Evolutionary conservation across 2,329 filamentous ascomycete genomes (phyloP), one percentile per base, ranked within the genome.

Genomic region (Ophiostoma pallidulum): DNA sequence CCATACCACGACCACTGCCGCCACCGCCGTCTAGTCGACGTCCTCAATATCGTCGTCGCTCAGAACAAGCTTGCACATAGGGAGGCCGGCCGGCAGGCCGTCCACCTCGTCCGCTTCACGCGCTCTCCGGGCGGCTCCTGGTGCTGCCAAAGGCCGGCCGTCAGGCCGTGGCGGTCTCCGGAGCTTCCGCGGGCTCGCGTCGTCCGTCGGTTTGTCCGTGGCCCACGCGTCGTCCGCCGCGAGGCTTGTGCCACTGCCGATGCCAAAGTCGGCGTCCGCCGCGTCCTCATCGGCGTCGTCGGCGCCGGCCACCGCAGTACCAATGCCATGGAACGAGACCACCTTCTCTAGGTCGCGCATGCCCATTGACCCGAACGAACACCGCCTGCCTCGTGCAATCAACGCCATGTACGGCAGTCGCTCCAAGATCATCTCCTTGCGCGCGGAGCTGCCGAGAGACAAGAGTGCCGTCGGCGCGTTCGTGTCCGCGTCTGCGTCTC

Each of bases 41-140:
- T 90, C 86, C 62, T 89, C 84, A 60, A 92, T 91, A 68, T 92
- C 86, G 65, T 92, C 86, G 58, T 92, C 86, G 56, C 82, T 87
- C 35, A 91, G 66, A 38, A 87, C 77, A 54, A 90, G 65, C 57
- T 82, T 84, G 61, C 81, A 78, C 52, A 80, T 74, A 36, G 72
- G 67, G 53, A 74, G 59, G 8, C 53, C 49, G 4, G 22, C 31
- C 31, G 42, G 19, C 24, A 69, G 64, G 3, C 65, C 64, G 38
- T 67, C 60, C 9, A 59, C 53, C 49, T 47, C 53, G 47, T 45
- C 54, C 37, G 38, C 51, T 20, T 54, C 62, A 55, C 54, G 50
- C 55, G 43, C 56, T 58, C 52, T 53, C 63, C 14, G 8, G 4
- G 63, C 53, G 33, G 47, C 29, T 20, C 20, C 38, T 29, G 26